phyloP scores from a whole-genome alignment of 257 asterid species.

The Rauvolfia tetraphylla region DNA sequence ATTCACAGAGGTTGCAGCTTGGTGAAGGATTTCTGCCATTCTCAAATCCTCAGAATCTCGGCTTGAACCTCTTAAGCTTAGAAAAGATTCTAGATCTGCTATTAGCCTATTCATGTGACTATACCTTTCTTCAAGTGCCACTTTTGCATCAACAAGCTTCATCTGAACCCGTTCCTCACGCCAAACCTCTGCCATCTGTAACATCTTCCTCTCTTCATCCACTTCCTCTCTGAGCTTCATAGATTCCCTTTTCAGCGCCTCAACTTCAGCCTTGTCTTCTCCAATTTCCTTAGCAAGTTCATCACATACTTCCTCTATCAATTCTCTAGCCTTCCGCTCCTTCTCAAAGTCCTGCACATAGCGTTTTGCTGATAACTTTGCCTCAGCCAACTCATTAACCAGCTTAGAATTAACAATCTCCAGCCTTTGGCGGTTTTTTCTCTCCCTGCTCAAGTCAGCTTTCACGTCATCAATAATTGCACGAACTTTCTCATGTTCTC shows the following conservation, averaged over 20 bases:
- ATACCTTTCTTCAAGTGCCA: conserved; percentile 62
- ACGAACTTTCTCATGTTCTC: conserved; percentile 65
- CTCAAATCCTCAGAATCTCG: conserved; percentile 40
- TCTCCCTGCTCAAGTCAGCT: conserved; percentile 47
- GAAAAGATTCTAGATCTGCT: conserved; percentile 41
- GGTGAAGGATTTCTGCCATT: conserved; percentile 45
- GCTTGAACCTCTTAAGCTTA: conserved; percentile 26
- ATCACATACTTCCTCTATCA: conserved; percentile 72
- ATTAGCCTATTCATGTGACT: conserved; percentile 49
- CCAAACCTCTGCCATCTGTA: conserved; percentile 83
- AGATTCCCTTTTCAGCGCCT: conserved; percentile 55
- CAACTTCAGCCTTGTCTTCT: conserved; percentile 59
- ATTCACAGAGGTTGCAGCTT: conserved; percentile 42
- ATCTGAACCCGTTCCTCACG: conserved; percentile 77
- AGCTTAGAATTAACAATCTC: conserved; percentile 59
- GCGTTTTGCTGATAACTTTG: conserved; percentile 52
- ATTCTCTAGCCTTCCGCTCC: conserved; percentile 57
- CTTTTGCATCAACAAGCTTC: conserved; percentile 67
- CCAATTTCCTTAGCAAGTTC: conserved; percentile 70
- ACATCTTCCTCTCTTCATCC: conserved; percentile 69
- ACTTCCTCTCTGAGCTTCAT: conserved; percentile 51
- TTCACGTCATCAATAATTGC: conserved; percentile 50
- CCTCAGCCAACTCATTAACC: conserved; percentile 52
- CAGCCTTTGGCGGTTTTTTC: conserved; percentile 51
- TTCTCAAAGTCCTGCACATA: conserved; percentile 54